Base-by-base conservation (phyloP, 2,329 filamentous ascomycete species). In the Xylariaceae sp. region DNA sequence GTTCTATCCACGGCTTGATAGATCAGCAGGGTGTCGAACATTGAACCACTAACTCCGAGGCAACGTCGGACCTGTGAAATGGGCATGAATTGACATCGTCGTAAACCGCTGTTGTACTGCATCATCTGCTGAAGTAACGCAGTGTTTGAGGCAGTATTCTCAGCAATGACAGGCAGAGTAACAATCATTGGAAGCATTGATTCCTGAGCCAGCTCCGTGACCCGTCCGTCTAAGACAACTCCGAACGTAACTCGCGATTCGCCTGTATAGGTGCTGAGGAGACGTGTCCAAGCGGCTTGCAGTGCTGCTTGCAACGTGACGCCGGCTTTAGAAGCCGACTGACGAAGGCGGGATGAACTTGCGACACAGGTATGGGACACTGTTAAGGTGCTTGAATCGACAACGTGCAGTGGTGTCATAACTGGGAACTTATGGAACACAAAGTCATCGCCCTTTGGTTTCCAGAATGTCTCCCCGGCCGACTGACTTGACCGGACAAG, bases 1-100 rank as follows among this genome's bases (percentile, higher is more conserved):
- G 60, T 57, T 41, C 64, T 15, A 55, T 74, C 65, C 59, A 78
- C 68, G 64, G 89, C 90, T 68, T 96, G 92, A 68, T 92, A 93
- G 0, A 90, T 88, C 60, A 97, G 84, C 1, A 97, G 78, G 0
- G 91, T 93, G 68, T 97, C 92, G 66, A 97, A 96, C 0, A 94
- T 77, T 0, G 81, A 76, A 5, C 83, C 83, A 0, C 86, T 77
- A 59, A 83, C 80, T 0, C 86, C 86, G 15, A 90, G 79, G 80
- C 87, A 88, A 53, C 82, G 84, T 67, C 95, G 90, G 8, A 96
- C 87, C 35, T 84, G 82, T 2, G 81, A 78, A 5, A 96, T 76
- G 0, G 90, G 84, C 0, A 84, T 84, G 66, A 88, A 87, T 63
- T 94, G 90, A 67, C 91, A 78, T 60, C 85, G 85, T 52, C 88